Conservation (phyloP, 768 basidiomycete genomes). For the Russula vinacea region DNA sequence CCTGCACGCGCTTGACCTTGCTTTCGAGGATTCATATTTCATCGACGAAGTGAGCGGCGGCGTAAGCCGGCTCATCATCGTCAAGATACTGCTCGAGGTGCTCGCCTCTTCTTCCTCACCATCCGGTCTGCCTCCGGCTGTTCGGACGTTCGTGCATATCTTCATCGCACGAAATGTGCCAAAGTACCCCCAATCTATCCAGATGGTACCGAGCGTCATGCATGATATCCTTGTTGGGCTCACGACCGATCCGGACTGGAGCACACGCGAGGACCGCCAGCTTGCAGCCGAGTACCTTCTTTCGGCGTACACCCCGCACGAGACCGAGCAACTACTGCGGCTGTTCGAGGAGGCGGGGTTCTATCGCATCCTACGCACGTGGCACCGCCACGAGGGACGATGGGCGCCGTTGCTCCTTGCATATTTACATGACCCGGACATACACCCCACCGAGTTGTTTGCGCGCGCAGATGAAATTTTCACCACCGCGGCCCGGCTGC, state of each 20-base stretch:
- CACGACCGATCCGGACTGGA: slow-evolving; percentile 66
- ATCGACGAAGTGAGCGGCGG: slow-evolving; percentile 62
- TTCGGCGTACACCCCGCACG: slow-evolving; percentile 85
- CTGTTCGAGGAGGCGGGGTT: slow-evolving; percentile 85
- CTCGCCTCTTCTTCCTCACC: slow-evolving; percentile 39
- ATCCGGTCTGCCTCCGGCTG: slow-evolving; percentile 54
- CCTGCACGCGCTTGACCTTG: slow-evolving; percentile 89
- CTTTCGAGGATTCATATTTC: slow-evolving; percentile 89
- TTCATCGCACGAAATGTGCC: slow-evolving; percentile 96
- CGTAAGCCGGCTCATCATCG: slow-evolving; percentile 73
- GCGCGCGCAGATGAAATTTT: slow-evolving; percentile 63
- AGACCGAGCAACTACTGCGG: slow-evolving; percentile 59
- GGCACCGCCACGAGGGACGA: slow-evolving; percentile 69
- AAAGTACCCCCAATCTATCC: slow-evolving; percentile 83
- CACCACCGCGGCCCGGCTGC: slow-evolving; percentile 42
- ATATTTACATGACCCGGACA: slow-evolving; percentile 69
- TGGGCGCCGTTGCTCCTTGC: slow-evolving; percentile 76
- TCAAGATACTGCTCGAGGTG: slow-evolving; percentile 83
- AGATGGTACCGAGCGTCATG: slow-evolving; percentile 59
- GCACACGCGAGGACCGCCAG: slow-evolving; percentile 90
- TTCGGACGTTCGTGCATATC: slow-evolving; percentile 85
- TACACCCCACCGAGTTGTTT: slow-evolving; percentile 61
- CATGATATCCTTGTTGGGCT: slow-evolving; percentile 77
- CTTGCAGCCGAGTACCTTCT: slow-evolving; percentile 91
- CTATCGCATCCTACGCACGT: slow-evolving; percentile 81